These are phyloP conservation scores for Nematocida minor DNA, from an alignment of 371 early-diverging fungal species.

Conservation along the genomic window DNA sequence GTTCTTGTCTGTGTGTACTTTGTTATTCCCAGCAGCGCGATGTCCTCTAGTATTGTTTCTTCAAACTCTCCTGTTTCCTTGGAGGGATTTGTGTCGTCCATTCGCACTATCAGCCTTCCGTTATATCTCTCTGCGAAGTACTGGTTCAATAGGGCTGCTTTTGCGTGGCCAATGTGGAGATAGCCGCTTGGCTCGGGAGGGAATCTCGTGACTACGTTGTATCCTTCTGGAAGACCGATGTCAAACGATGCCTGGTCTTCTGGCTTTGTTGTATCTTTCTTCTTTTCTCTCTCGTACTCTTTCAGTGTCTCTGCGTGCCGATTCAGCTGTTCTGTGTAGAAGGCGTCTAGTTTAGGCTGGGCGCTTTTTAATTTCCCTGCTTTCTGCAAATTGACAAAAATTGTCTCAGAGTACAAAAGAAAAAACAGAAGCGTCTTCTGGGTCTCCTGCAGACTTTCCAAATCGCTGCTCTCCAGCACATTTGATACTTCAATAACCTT, in stretches of 20 bases:
- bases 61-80: conserved; percentile 76
- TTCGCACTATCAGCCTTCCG: conserved; percentile 87
- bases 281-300: conserved; percentile 52
- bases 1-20: conserved; percentile 77
- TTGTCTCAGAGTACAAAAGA: conserved; percentile 21
- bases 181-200: conserved; percentile 99
- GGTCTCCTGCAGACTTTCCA: neutral
- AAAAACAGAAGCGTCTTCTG: conserved; percentile 24
- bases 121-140: conserved; percentile 83
- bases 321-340: conserved; percentile 47
- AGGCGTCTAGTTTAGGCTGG: conserved; percentile 8
- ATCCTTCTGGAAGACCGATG: conserved; percentile 32
- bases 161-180: conserved; percentile 96
- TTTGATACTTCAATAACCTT: neutral
- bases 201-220: conserved; percentile 74
- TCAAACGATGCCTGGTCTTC: conserved; percentile 53
- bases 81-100: conserved; percentile 98
- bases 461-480: neutral
- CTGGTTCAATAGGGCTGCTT: conserved; percentile 94
- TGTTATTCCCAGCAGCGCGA: conserved; percentile 69
- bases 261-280: conserved; percentile 19
- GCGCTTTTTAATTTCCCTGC: conserved; percentile 11
- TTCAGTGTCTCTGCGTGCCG: conserved; percentile 48
- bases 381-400: conserved; percentile 39
- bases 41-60: conserved; percentile 60